A percentile compares a stretch with the other conserved stretches of the same genome.
These are phyloP conservation scores for Coelastrella sp. DNA, from an alignment of 139 green algal genomes.

Conservation along the genomic window DNA sequence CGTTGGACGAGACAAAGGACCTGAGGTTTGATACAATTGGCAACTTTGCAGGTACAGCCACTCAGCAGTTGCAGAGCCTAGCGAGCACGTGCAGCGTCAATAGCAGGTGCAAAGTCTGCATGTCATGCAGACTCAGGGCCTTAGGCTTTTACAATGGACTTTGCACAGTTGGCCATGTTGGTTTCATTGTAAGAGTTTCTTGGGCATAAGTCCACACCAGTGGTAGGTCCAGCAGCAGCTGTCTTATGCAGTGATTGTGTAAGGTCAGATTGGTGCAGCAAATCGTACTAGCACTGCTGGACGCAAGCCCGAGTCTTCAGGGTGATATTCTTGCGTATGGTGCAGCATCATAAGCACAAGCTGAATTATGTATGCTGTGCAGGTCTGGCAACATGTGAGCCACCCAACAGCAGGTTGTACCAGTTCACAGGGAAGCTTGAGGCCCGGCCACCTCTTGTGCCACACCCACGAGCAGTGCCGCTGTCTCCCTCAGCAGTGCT, in stretches of 20 bases:
- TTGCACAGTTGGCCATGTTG: too few species aligned
- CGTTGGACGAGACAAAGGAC: conserved; percentile 75
- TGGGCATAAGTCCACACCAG: too few species aligned
- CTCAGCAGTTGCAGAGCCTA: neutral
- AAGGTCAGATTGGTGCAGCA: neutral
- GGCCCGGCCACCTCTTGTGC: conserved; percentile 38
- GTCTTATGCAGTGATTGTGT: too few species aligned
- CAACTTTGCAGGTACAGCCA: conserved; percentile 47
- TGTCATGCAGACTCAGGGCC: neutral
- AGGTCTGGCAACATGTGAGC: conserved; percentile 81
- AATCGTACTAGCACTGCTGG: neutral
- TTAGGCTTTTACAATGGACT: too few species aligned
- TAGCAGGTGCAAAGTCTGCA: neutral
- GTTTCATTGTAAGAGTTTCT: too few species aligned
- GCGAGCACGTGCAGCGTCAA: neutral
- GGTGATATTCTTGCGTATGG: too few species aligned
- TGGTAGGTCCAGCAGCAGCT: too few species aligned
- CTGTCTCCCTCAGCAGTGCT: conserved; percentile 79
- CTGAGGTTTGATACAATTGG: conserved; percentile 62
- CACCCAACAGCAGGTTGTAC: conserved; percentile 92
- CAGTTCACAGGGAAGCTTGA: conserved; percentile 87
- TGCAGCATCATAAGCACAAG: too few species aligned
- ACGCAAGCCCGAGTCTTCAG: too few species aligned
- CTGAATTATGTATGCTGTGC: neutral
- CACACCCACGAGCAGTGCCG: conserved; percentile 18